Percentiles rank a stretch among this genome's conserved stretches.
phyloP scores from a whole-genome alignment of 805 yeast species.

The Deakozyma indianensis region DNA sequence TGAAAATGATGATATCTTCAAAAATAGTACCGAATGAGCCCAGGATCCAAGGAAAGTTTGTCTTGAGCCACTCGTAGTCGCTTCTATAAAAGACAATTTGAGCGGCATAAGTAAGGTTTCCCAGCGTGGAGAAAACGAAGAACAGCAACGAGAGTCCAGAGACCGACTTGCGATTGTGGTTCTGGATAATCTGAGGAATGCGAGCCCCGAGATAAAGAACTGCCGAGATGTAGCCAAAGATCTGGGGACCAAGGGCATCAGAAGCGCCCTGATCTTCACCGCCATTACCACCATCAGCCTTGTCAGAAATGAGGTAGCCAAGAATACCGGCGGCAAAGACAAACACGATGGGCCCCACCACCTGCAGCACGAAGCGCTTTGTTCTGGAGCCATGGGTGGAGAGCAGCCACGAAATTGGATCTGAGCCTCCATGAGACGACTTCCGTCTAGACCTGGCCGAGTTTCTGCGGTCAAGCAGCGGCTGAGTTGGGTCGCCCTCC shows the following conservation, averaged over 20 bases:
- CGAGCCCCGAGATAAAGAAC: constrained; percentile 55
- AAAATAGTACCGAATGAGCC: constrained; percentile 68
- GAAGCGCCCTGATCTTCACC: constrained; percentile 15
- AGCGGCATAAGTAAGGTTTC: constrained; percentile 61
- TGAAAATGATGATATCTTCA: constrained; percentile 52
- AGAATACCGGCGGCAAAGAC: constrained; percentile 48
- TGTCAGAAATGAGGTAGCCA: constrained; percentile 39
- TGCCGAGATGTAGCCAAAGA: constrained; percentile 61
- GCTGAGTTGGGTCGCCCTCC: constrained; percentile 11
- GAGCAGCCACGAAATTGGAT: neutral
- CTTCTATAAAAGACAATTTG: constrained; percentile 54
- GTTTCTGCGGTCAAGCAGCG: constrained; percentile 13
- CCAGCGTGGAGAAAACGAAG: constrained; percentile 59
- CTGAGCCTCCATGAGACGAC: constrained; percentile 5
- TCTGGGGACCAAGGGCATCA: constrained; percentile 38
- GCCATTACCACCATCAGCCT: constrained; percentile 12
- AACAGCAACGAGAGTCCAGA: constrained; percentile 75
- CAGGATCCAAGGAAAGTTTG: constrained; percentile 62
- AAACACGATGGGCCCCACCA: constrained; percentile 43
- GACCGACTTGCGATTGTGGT: constrained; percentile 63
- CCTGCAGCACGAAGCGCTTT: constrained; percentile 15
- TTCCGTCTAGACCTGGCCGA: constrained; percentile 21
- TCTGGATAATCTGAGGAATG: constrained; percentile 77
- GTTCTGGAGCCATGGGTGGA: constrained; percentile 7
- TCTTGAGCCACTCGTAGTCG: constrained; percentile 42